phyloP scores from a whole-genome alignment of 345 rosid genomes.

The Lumnitzera racemosa region DNA sequence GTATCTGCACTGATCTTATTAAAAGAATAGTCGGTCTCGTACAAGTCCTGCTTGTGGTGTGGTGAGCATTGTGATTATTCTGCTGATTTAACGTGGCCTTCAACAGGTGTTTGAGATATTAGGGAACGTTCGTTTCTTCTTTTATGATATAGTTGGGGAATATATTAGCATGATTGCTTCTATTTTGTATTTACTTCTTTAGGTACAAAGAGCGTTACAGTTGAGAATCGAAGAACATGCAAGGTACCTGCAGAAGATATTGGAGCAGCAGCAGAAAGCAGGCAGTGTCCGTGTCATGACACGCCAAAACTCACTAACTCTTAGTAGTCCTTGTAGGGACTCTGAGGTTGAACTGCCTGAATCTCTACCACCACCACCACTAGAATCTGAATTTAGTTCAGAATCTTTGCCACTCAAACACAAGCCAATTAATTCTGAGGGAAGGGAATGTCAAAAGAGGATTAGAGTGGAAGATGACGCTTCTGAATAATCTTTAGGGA shows the following conservation, averaged over 20 bases:
- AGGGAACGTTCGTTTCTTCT: background rate
- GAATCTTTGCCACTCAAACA: no score
- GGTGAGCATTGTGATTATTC: no score
- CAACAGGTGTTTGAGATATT: background rate
- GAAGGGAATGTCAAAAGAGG: no score
- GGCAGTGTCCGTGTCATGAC: conserved; percentile 34
- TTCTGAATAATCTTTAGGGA: no score
- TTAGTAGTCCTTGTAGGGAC: conserved; percentile 22
- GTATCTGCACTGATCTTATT: no score
- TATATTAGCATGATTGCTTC: background rate
- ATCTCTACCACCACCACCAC: background rate
- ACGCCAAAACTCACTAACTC: conserved; percentile 7
- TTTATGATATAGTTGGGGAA: background rate
- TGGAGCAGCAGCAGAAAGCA: conserved; percentile 77
- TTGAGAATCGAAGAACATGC: conserved; percentile 89
- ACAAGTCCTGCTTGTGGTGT: no score
- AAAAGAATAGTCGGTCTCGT: no score
- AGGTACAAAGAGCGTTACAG: conserved; percentile 78
- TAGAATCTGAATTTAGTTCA: no score
- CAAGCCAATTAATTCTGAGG: no score
- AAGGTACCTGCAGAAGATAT: conserved; percentile 65
- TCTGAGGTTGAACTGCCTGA: conserved; percentile 15
- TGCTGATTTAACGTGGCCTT: background rate
- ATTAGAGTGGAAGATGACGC: no score
- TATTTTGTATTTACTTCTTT: conserved; percentile 8